A percentile compares a stretch with the other conserved stretches of the same genome.
Evolutionary conservation across 805 yeast genomes (phyloP).

Genomic region (Blastobotrys peoriensis): DNA sequence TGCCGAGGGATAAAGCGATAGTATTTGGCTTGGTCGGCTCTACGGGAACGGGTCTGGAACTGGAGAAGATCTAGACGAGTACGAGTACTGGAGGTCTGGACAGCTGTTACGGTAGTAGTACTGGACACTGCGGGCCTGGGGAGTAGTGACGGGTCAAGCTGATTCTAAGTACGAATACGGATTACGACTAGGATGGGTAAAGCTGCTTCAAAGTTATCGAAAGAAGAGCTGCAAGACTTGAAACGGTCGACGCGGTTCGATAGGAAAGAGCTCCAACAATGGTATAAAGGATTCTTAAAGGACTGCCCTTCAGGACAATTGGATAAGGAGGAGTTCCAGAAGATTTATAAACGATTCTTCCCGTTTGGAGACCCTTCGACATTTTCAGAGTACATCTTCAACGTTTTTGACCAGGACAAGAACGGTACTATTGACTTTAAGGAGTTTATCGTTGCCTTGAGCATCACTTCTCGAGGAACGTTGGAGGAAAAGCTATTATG

Average conservation of each 20-base stretch:
- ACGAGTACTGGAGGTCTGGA: no score
- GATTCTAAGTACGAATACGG: no score
- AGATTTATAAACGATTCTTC: constrained; percentile 91
- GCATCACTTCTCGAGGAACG: constrained; percentile 81
- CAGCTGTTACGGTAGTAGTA: no score
- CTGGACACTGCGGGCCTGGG: no score
- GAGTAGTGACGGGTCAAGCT: no score
- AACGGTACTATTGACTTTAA: constrained; percentile 82
- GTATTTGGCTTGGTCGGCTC: no score
- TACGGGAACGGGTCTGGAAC: no score
- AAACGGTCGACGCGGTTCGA: constrained; percentile 87
- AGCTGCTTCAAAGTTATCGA: constrained; percentile 84
- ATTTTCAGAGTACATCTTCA: constrained; percentile 81
- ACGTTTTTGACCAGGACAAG: constrained; percentile 78
- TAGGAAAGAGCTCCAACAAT: constrained; percentile 89
- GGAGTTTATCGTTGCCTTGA: constrained; percentile 83
- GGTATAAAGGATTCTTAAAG: constrained; percentile 94
- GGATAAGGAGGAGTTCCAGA: constrained; percentile 78
- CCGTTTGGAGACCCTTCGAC: constrained; percentile 97
- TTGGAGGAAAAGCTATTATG: constrained; percentile 79
- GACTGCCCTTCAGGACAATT: constrained; percentile 92
- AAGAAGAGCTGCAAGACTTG: constrained; percentile 79
- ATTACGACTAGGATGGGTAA: constrained; percentile 77
- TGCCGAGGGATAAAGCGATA: no score
- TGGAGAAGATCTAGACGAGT: no score